Evolutionary conservation across 306 rosid species (phyloP).

Genomic region (Citrullus amarus): DNA sequence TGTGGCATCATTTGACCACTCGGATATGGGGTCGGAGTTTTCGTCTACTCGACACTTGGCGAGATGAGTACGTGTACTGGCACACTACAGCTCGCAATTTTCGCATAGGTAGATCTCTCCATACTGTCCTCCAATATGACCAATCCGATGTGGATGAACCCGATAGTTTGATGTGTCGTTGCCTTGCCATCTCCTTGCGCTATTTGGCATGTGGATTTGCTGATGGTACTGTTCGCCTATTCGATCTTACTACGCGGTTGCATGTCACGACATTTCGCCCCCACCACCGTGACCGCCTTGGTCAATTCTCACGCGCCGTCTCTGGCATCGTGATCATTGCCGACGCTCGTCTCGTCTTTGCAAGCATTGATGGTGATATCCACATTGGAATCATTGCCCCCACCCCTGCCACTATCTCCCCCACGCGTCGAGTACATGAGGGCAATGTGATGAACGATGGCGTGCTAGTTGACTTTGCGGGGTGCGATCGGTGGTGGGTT

Average conservation of each 20-base stretch:
- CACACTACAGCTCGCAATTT: conserved; percentile 63
- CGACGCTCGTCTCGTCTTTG: conserved; percentile 20
- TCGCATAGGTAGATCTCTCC: background rate
- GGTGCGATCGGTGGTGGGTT: conserved; percentile 52
- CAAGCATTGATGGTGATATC: conserved; percentile 51
- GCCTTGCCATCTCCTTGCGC: conserved; percentile 53
- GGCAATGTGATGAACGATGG: conserved; percentile 56
- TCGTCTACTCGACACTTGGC: conserved; percentile 44
- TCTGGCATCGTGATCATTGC: conserved; percentile 40
- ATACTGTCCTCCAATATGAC: conserved; percentile 24
- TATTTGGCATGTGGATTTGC: conserved; percentile 70
- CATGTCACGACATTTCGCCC: conserved; percentile 47
- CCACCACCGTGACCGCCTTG: conserved; percentile 22
- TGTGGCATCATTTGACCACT: conserved; percentile 50
- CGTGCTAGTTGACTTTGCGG: conserved; percentile 53
- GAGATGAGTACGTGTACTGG: conserved; percentile 45
- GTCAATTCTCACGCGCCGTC: conserved; percentile 48
- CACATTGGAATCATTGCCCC: conserved; percentile 23
- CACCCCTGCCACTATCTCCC: background rate
- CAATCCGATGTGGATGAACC: conserved; percentile 26
- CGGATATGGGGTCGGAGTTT: conserved; percentile 55
- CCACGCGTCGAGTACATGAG: conserved; percentile 4
- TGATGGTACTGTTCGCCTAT: conserved; percentile 70
- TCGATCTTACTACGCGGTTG: conserved; percentile 25
- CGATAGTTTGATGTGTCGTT: conserved; percentile 41